Base-by-base conservation (phyloP, 2,329 filamentous ascomycete genomes). In the Harringtonia lauricola region DNA sequence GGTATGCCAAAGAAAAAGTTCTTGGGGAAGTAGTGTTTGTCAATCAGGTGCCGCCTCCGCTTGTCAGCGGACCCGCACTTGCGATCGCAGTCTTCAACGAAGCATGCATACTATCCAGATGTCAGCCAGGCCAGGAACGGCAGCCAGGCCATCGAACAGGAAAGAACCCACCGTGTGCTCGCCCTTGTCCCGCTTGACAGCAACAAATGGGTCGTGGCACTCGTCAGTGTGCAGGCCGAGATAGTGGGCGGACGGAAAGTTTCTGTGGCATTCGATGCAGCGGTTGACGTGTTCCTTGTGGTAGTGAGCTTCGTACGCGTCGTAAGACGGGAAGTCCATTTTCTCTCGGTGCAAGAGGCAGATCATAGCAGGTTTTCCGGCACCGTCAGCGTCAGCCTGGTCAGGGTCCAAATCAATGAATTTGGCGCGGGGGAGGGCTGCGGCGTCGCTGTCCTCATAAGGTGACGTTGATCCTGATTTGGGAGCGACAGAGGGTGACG, bases 11-110 rank as follows among this genome's bases (percentile, higher is more conserved):
- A 95, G 62, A 94, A 90, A 64, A 88, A 95, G 55, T 86, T 84
- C 58, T 77, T 79, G 12, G 89, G 90, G 57, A 92, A 98, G 64
- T 82, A 74, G 62, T 98, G 92, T 65, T 95, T 95, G 67, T 95
- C 89, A 52, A 95, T 86, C 51, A 95, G 71, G 67, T 98, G 90
- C 59, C 86, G 77, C 29, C 86, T 75, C 36, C 92, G 77, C 63
- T 95, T 96, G 55, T 86, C 80, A 26, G 83, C 80, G 4, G 85
- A 88, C 44, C 76, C 79, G 64, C 89, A 95, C 58, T 87, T 81
- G 51, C 84, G 77, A 47, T 92, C 86, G 61, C 92, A 98, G 39
- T 74, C 81, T 57, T 95, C 84, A 8, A 95, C 80, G 55, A 96
- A 94, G 64, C 92, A 98, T 6, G 78, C 80, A 62, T 83, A 95